These are phyloP conservation scores for Ogataea methanolica DNA, from an alignment of 805 yeast species.

Conservation along the genomic window DNA sequence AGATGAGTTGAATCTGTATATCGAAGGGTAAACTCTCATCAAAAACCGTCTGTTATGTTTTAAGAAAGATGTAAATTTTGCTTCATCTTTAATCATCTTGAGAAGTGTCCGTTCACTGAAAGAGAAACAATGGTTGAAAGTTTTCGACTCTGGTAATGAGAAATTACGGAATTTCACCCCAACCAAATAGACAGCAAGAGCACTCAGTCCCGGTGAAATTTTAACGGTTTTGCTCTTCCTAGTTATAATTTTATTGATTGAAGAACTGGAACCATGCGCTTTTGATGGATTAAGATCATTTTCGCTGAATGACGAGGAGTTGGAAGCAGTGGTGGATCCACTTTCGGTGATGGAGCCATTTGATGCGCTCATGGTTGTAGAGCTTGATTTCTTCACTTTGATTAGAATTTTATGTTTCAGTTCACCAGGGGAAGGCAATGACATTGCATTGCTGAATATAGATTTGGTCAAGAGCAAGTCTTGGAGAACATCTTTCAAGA, in stretches of 20 bases:
- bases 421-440: slow-evolving; percentile 68
- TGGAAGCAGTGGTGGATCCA: slow-evolving; percentile 20
- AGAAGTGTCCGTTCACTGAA: slow-evolving; percentile 70
- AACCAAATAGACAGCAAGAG: slow-evolving; percentile 64
- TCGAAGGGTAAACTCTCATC: slow-evolving; percentile 86
- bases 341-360: slow-evolving; percentile 4
- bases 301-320: slow-evolving; percentile 30
- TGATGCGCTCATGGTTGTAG: slow-evolving; percentile 11
- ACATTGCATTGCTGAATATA: slow-evolving; percentile 16
- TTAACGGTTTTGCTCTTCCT: slow-evolving; percentile 17
- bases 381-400: slow-evolving; percentile 62
- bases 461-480: slow-evolving; percentile 47
- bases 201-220: slow-evolving; percentile 43
- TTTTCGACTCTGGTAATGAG: slow-evolving; percentile 80
- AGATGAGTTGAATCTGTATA: slow-evolving; percentile 66
- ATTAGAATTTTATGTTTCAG: slow-evolving; percentile 67
- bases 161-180: slow-evolving; percentile 80
- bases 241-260: slow-evolving; percentile 20
- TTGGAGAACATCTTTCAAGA: slow-evolving; percentile 55
- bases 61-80: slow-evolving; percentile 48
- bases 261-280: slow-evolving; percentile 5
- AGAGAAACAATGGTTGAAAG: slow-evolving; percentile 79
- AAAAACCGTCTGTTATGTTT: slow-evolving; percentile 75
- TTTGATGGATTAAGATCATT: slow-evolving; percentile 13
- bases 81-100: slow-evolving; percentile 58